These are phyloP conservation scores for Micractinium sp. DNA, from an alignment of 139 green algal species.

Conservation along the genomic window DNA sequence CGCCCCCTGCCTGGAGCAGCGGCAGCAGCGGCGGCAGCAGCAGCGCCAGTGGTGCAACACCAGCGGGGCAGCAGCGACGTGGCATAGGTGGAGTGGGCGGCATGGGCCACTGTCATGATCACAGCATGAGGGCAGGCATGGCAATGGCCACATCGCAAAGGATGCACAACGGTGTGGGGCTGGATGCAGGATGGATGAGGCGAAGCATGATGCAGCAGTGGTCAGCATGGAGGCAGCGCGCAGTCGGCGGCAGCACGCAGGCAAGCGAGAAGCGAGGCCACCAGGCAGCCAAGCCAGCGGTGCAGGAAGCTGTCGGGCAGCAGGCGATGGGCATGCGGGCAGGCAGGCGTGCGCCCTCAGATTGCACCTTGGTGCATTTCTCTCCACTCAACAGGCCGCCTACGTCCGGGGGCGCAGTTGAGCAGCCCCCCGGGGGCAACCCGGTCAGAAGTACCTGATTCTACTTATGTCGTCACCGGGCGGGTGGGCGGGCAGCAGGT, in stretches of 20 bases:
- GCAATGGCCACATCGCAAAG: too few relatives aligned
- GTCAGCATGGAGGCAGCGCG: not conserved
- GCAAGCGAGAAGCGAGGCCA: not conserved
- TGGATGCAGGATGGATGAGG: too few relatives aligned
- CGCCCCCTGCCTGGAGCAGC: too few relatives aligned
- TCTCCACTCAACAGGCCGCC: slow-evolving; percentile 6
- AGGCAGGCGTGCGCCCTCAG: not conserved
- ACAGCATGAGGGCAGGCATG: too few relatives aligned
- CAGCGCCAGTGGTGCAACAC: not conserved
- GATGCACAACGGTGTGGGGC: too few relatives aligned
- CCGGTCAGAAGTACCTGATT: slow-evolving; percentile 43
- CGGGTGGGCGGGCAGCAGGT: not conserved
- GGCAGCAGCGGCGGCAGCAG: not conserved
- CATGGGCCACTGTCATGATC: too few relatives aligned
- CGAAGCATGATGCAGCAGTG: too few relatives aligned
- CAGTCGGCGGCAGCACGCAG: not conserved
- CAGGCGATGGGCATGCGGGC: not conserved
- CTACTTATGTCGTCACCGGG: slow-evolving; percentile 15
- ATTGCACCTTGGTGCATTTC: not conserved
- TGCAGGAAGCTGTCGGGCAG: not conserved
- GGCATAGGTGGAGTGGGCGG: too few relatives aligned
- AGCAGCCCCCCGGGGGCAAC: not conserved
- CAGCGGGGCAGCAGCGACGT: not conserved
- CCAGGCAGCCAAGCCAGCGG: not conserved
- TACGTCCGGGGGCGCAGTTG: not conserved